phyloP scores from a whole-genome alignment of 2,329 filamentous ascomycete species.

The Hysterium pulicare region DNA sequence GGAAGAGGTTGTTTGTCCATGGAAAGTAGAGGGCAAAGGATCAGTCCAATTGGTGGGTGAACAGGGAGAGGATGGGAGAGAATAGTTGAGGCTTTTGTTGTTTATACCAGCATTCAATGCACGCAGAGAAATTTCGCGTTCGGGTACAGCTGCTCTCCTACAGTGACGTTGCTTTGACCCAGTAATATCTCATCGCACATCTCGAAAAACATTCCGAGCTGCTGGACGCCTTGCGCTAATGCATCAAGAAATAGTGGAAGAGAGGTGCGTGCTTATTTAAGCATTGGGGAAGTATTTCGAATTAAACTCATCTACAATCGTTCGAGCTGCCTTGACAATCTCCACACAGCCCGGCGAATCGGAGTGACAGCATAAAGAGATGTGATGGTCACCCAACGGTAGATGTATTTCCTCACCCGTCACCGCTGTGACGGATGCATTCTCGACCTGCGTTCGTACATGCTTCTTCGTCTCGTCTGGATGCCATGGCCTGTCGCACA shows the following conservation, averaged over 20 bases:
- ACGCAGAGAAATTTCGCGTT: too few species aligned
- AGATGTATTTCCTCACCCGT: slow-evolving; percentile 42
- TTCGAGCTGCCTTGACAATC: slow-evolving; percentile 42
- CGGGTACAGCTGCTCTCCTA: too few species aligned
- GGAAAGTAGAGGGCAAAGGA: slow-evolving; percentile 27
- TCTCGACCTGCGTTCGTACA: slow-evolving; percentile 39
- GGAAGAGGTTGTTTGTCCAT: slow-evolving; percentile 31
- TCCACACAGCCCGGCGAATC: slow-evolving; percentile 44
- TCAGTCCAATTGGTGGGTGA: too few species aligned
- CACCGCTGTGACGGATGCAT: slow-evolving; percentile 39
- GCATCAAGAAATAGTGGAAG: neutral
- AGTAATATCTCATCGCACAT: too few species aligned
- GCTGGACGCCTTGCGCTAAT: too few species aligned
- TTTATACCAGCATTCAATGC: too few species aligned
- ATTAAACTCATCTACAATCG: slow-evolving; percentile 44
- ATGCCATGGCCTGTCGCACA: slow-evolving; percentile 36
- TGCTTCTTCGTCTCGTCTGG: slow-evolving; percentile 41
- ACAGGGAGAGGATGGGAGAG: too few species aligned
- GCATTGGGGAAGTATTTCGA: slow-evolving; percentile 13
- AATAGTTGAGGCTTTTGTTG: too few species aligned
- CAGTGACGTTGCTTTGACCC: too few species aligned
- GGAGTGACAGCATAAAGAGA: slow-evolving; percentile 45
- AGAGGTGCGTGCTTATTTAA: neutral
- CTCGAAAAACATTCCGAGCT: too few species aligned
- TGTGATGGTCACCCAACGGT: slow-evolving; percentile 40